phyloP scores from a whole-genome alignment of 768 basidiomycete genomes.

The Kwoniella newhampshirensis region DNA sequence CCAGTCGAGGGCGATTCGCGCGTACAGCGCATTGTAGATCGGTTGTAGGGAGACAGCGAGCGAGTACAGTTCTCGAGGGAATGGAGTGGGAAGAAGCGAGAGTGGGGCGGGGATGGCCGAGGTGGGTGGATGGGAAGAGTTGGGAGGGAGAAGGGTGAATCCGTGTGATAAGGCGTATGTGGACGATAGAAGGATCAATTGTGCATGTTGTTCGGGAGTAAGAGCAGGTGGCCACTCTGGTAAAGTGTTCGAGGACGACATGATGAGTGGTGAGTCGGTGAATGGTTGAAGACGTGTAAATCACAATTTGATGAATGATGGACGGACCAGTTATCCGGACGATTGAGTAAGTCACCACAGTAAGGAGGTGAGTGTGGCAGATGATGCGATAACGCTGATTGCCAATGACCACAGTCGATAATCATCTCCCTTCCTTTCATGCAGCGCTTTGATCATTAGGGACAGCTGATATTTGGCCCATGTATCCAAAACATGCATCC shows the following conservation, averaged over 20 bases:
- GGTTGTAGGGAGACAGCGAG: slow-evolving; percentile 68
- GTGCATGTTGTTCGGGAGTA: slow-evolving; percentile 61
- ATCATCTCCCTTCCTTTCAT: too few species aligned
- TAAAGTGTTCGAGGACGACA: slow-evolving; percentile 24
- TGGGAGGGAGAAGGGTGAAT: slow-evolving; percentile 59
- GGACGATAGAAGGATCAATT: slow-evolving; percentile 66
- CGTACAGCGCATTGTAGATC: slow-evolving; percentile 80
- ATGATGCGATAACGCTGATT: too few species aligned
- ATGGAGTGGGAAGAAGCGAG: slow-evolving; percentile 80
- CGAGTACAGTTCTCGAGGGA: slow-evolving; percentile 71
- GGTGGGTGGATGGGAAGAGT: slow-evolving; percentile 49
- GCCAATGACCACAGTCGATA: too few species aligned
- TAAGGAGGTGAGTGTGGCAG: too few species aligned
- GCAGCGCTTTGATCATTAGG: too few species aligned
- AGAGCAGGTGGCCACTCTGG: slow-evolving; percentile 72
- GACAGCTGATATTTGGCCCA: too few species aligned
- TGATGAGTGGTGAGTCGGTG: neutral
- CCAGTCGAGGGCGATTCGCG: slow-evolving; percentile 73
- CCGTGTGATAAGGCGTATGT: slow-evolving; percentile 83
- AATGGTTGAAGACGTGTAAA: too few species aligned
- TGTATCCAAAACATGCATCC: neutral
- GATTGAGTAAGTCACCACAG: too few species aligned
- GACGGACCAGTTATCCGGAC: too few species aligned
- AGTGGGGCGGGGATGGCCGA: slow-evolving; percentile 89
- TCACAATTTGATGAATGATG: too few species aligned